Conservation (phyloP, 805 yeast species). For the Saccharomycopsis malanga region DNA sequence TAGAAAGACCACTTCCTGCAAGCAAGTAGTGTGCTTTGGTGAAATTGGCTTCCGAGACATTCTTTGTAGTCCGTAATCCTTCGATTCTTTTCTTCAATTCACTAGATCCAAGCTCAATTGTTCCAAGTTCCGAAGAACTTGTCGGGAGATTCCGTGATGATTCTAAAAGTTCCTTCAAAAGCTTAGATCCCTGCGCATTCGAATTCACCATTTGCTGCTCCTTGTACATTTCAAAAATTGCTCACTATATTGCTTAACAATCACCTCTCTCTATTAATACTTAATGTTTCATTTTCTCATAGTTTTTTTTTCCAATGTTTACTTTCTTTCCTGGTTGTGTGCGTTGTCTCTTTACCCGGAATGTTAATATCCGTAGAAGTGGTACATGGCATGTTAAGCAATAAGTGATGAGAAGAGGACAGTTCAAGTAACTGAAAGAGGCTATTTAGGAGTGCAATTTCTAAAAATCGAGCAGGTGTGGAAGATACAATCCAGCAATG, state of each 20-base stretch:
- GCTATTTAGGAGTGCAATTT: too few species aligned
- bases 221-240: background rate
- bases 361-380: background rate
- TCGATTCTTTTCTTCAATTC: conserved; percentile 69
- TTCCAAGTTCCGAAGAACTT: conserved; percentile 59
- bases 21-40: conserved; percentile 81
- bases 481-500: too few species aligned
- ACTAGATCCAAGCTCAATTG: conserved; percentile 70
- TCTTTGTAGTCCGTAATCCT: conserved; percentile 42
- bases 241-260: background rate
- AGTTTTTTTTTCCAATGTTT: too few species aligned
- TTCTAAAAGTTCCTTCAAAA: conserved; percentile 67
- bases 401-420: background rate
- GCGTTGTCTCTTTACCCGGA: too few species aligned
- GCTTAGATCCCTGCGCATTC: conserved; percentile 23
- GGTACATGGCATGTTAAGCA: background rate
- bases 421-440: too few species aligned
- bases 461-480: too few species aligned
- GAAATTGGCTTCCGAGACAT: conserved; percentile 35
- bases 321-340: too few species aligned
- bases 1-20: conserved; percentile 82
- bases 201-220: background rate
- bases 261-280: too few species aligned
- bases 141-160: conserved; percentile 70
- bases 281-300: too few species aligned